Conservation (phyloP, 345 rosid genomes). For the Corymbia maculata region DNA sequence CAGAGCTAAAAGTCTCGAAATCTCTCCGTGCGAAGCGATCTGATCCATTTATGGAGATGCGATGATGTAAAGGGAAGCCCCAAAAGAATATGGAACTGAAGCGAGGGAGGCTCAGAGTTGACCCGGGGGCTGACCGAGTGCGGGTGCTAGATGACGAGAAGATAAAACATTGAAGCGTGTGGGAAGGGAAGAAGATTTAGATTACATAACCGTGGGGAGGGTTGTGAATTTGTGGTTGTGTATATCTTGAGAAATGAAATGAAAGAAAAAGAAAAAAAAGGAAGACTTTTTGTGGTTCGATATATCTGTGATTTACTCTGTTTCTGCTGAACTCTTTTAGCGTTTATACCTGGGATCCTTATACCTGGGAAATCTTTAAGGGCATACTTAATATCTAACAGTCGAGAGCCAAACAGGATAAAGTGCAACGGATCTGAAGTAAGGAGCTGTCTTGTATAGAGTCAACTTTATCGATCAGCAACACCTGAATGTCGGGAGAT, state of each 20-base stretch:
- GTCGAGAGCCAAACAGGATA: not conserved
- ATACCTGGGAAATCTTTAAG: not conserved
- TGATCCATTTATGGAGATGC: not conserved
- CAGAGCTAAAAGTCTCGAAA: conserved; percentile 21
- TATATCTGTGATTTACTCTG: not conserved
- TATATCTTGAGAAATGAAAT: not conserved
- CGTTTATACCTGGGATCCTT: not conserved
- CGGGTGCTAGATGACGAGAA: not conserved
- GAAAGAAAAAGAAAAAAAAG: not conserved
- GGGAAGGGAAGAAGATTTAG: not conserved
- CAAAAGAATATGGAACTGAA: not conserved
- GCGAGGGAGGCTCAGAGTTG: not conserved
- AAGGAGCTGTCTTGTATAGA: not conserved
- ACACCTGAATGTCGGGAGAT: not conserved
- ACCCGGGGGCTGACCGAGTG: not conserved
- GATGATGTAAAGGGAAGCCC: not conserved
- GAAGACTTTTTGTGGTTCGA: not conserved
- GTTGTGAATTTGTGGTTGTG: not conserved
- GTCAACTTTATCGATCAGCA: not conserved
- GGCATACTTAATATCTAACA: not conserved
- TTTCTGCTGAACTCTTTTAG: not conserved
- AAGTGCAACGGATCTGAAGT: not conserved
- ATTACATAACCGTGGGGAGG: not conserved
- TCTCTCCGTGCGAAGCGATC: not conserved
- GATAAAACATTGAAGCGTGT: not conserved